These are phyloP conservation scores for Fusarium paranaense DNA, from an alignment of 2,329 filamentous ascomycete species.

Conservation along the genomic window DNA sequence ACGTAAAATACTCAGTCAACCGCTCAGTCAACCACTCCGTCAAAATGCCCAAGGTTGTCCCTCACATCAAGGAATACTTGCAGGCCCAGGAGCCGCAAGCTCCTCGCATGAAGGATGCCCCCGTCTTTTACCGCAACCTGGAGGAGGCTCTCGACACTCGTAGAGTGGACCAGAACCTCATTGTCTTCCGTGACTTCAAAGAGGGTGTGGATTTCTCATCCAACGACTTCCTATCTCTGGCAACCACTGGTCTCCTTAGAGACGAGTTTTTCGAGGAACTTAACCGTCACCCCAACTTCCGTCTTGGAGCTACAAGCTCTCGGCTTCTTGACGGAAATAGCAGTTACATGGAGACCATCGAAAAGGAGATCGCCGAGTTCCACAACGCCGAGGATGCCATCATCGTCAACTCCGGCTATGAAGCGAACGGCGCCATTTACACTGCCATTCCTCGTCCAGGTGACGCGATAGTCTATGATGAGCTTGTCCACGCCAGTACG, in stretches of 20 bases:
- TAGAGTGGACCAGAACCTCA: constrained; percentile 37
- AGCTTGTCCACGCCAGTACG: constrained; percentile 73
- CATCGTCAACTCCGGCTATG: constrained; percentile 69
- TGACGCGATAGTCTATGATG: constrained; percentile 72
- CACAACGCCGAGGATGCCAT: constrained; percentile 68
- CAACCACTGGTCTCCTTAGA: constrained; percentile 59
- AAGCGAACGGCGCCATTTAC: constrained; percentile 65
- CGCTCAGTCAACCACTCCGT: neutral
- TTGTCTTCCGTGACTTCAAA: constrained; percentile 35
- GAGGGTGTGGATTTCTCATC: constrained; percentile 67
- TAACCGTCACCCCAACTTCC: constrained; percentile 55
- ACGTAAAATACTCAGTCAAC: neutral
- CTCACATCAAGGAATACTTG: constrained; percentile 23
- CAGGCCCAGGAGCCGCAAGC: constrained; percentile 16
- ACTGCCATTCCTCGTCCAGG: constrained; percentile 62
- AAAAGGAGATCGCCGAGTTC: constrained; percentile 72
- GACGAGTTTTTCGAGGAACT: constrained; percentile 62
- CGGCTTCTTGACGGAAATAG: constrained; percentile 75
- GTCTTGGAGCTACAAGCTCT: constrained; percentile 64
- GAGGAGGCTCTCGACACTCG: constrained; percentile 47
- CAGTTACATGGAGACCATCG: constrained; percentile 60
- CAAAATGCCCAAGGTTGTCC: constrained; percentile 20
- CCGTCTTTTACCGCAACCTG: constrained; percentile 42
- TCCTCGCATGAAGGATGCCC: constrained; percentile 11
- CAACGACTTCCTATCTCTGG: constrained; percentile 74